Evolutionary conservation across 306 rosid species (phyloP), one percentile per base, ranked within the genome.

Genomic region (Geum urbanum): DNA sequence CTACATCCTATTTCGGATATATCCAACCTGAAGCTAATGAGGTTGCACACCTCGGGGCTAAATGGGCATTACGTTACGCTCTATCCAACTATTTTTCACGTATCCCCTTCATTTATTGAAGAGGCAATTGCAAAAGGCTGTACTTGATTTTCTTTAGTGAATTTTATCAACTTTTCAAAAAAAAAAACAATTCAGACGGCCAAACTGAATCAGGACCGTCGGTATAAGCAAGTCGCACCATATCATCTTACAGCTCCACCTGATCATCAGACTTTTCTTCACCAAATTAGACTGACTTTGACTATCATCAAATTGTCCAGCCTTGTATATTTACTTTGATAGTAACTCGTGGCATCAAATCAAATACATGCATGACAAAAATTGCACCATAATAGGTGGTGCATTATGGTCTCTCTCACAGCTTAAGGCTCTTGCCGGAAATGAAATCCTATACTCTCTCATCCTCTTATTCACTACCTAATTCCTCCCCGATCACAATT

Each of bases 381-480:
- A 7, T 69, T 69, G 73, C 63, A 54, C 73, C 73, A 20, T 0
- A 39, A 69, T 32, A 32, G 37, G 37, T 13, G 51, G 73, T 39
- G 52, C 52, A 53, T 69, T 43, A 53, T 49, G 27, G 45, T 39
- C 37, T 32, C 37, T 32, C 37, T 40, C 49, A 2, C 20, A 39
- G 40, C 44, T 69, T 40, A 58, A 40, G 13, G 51, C 41, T 20
- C 13, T 10, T 19, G 51, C 50, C 11, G 51, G 45, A 37, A 60
- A 14, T 41, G 20, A 69, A 52, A 68, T 52, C 62, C 72, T 20
- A 69, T 0, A 20, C 13, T 54, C 43, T 54, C 43, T 35, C 72
- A 67, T 16, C 9, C n/a, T 9, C 71, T 49, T 16, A 50, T 48
- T 66, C 45, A 11, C 47, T 50, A 2, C 19, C 35, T 67, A 50